Conservation (phyloP, 352 stramenopile genomes). For the Pythium grandisporangium region DNA sequence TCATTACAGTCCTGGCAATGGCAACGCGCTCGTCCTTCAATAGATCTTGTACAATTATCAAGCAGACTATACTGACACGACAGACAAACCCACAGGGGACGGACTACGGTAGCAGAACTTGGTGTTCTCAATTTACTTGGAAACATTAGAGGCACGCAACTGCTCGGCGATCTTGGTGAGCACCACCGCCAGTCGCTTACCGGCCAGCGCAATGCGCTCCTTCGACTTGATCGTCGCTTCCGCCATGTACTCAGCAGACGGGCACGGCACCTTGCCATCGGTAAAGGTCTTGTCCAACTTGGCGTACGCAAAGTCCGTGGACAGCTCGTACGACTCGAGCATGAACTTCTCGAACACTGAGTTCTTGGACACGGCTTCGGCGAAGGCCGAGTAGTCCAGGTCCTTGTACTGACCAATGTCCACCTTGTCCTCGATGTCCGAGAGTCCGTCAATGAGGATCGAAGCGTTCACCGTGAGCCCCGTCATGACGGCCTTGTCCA, state of each 20-base stretch:
- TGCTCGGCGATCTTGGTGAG: conserved; percentile 46
- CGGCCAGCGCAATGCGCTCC: conserved; percentile 34
- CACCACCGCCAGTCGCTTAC: conserved; percentile 40
- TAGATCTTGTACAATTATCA: too few relatives aligned
- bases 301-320: conserved; percentile 12
- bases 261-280: conserved; percentile 21
- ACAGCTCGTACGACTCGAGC: conserved; percentile 19
- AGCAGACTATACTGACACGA: too few relatives aligned
- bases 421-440: conserved; percentile 7
- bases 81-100: too few relatives aligned
- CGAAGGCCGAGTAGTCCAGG: conserved; percentile 11
- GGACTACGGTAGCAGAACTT: too few relatives aligned
- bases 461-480: conserved; percentile 26
- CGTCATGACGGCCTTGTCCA: conserved; percentile 2
- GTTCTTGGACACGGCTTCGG: conserved; percentile 1
- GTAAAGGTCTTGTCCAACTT: conserved; percentile 14
- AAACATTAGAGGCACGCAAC: conserved; percentile 22
- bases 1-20: too few relatives aligned
- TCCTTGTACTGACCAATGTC: conserved; percentile 5
- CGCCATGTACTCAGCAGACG: conserved; percentile 21
- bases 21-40: too few relatives aligned
- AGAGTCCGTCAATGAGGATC: conserved; percentile 18
- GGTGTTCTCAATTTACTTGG: too few relatives aligned
- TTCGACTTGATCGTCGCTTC: conserved; percentile 27
- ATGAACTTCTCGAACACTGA: conserved; percentile 8